Conservation (phyloP, 257 asterid genomes). For the Lycium barbarum region DNA sequence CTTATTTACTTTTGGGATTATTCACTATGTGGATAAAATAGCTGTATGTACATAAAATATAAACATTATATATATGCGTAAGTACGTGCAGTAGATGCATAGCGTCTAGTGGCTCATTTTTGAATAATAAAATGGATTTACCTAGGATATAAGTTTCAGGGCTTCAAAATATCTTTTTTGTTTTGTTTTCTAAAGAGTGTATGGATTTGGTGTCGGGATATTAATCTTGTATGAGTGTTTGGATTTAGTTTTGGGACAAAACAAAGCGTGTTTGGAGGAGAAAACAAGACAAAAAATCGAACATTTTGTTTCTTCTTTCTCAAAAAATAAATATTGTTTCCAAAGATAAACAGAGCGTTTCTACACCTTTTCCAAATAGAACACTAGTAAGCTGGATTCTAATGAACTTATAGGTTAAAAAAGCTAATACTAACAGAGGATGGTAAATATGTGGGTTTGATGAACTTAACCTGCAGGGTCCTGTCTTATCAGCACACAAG, state of each 20-base stretch:
- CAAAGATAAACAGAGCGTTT: background rate
- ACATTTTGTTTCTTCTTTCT: background rate
- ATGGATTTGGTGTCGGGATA: background rate
- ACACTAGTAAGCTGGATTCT: background rate
- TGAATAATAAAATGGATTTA: too few relatives aligned
- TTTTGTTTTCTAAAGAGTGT: background rate
- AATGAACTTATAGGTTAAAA: background rate
- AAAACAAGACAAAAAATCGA: background rate
- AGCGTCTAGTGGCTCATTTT: too few relatives aligned
- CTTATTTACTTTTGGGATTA: background rate
- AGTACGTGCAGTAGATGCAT: too few relatives aligned
- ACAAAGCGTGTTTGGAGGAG: background rate
- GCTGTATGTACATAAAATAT: too few relatives aligned
- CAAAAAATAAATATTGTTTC: background rate
- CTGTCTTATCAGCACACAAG: slow-evolving; percentile 88
- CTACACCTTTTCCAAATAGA: background rate
- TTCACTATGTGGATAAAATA: too few relatives aligned
- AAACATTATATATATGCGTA: too few relatives aligned
- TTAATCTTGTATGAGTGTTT: background rate
- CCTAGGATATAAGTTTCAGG: too few relatives aligned
- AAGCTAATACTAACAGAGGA: background rate
- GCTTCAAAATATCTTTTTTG: slow-evolving; percentile 14
- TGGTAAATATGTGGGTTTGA: slow-evolving; percentile 24
- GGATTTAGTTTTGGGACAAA: background rate
- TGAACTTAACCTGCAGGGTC: slow-evolving; percentile 66